Evolutionary conservation across 352 stramenopile genomes (phyloP).

Genomic region (Achlya hypogyna): DNA sequence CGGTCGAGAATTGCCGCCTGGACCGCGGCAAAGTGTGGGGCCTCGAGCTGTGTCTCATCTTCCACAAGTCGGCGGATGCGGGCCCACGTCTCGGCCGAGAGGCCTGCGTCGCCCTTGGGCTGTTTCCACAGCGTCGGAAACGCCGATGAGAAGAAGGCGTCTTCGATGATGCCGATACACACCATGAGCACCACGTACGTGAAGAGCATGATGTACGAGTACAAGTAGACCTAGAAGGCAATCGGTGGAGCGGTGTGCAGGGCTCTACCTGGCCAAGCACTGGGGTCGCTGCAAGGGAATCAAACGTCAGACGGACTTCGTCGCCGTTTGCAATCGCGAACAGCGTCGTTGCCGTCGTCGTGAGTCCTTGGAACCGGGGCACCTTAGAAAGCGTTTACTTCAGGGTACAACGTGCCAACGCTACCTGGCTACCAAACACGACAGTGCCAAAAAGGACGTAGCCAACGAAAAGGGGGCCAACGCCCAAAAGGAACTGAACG

Average conservation of each 20-base stretch:
- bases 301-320: constrained; percentile 82
- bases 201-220: constrained; percentile 81
- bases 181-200: constrained; percentile 86
- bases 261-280: constrained; percentile 45
- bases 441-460: constrained; percentile 80
- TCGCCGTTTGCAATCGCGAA: constrained; percentile 83
- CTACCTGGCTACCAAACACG: constrained; percentile 62
- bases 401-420: background rate
- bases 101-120: background rate
- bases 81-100: background rate
- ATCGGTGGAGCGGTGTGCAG: background rate
- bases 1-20: constrained; percentile 5
- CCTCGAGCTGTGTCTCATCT: background rate
- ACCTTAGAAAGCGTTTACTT: constrained; percentile 26
- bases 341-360: constrained; percentile 59
- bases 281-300: constrained; percentile 51
- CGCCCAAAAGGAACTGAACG: constrained; percentile 70
- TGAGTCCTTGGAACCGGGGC: constrained; percentile 59
- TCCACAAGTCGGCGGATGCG: background rate
- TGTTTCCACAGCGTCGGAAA: constrained; percentile 50
- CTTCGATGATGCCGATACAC: constrained; percentile 83
- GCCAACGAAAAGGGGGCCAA: constrained; percentile 72
- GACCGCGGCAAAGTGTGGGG: background rate
- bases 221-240: constrained; percentile 53
- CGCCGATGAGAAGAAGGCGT: constrained; percentile 79